Evolutionary conservation across 495 filamentous ascomycete genomes (phyloP).

Genomic region (Letharia columbiana): DNA sequence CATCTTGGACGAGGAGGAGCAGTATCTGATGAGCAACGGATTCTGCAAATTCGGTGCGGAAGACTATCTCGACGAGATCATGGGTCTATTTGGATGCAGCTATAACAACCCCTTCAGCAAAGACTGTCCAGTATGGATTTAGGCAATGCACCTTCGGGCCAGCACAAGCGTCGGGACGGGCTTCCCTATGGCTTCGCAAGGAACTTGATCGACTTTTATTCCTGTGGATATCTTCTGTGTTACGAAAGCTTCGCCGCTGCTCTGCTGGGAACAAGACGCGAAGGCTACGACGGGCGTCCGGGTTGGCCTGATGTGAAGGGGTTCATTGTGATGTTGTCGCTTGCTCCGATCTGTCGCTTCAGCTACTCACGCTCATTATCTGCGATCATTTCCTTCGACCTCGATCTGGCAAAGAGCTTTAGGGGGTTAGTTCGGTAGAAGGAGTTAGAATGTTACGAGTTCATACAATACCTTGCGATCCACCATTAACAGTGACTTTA

Average conservation of each 20-base stretch:
- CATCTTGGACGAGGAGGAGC: constrained; percentile 59
- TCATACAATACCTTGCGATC: neutral
- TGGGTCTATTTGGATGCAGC: constrained; percentile 51
- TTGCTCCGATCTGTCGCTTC: constrained; percentile 17
- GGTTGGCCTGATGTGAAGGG: neutral
- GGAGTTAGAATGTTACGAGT: constrained; percentile 10
- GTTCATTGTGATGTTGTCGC: constrained; percentile 8
- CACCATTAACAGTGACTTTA: neutral
- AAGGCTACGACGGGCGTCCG: constrained; percentile 9
- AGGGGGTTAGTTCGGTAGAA: constrained; percentile 2
- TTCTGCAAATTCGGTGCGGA: constrained; percentile 66
- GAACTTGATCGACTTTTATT: constrained; percentile 3
- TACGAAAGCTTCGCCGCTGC: constrained; percentile 16
- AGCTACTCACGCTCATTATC: constrained; percentile 21
- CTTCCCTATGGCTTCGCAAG: constrained; percentile 17
- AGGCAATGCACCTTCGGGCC: constrained; percentile 14
- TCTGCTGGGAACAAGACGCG: constrained; percentile 9
- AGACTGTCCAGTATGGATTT: constrained; percentile 39
- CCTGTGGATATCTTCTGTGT: constrained; percentile 17
- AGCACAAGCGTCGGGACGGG: constrained; percentile 24
- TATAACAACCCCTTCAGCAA: constrained; percentile 40
- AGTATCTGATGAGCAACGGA: constrained; percentile 54
- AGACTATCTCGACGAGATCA: constrained; percentile 80
- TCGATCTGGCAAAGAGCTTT: constrained; percentile 15
- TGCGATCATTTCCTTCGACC: constrained; percentile 17